Evolutionary conservation across 73 alveolate species (phyloP).

Genomic region (Stentor coeruleus): DNA sequence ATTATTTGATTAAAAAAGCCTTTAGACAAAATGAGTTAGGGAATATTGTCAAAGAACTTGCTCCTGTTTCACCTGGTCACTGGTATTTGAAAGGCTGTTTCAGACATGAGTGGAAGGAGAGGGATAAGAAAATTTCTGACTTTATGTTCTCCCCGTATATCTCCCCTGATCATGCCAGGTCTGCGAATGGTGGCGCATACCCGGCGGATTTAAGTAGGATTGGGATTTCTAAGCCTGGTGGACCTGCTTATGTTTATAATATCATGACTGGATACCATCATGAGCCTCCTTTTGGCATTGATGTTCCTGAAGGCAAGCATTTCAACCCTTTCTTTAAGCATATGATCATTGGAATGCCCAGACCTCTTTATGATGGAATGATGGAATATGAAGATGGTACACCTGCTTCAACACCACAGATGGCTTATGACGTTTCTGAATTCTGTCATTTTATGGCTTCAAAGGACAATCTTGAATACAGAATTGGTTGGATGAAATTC

Average conservation of each 20-base stretch:
- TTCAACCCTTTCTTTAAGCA: constrained; percentile 92
- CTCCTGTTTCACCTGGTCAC: constrained; percentile 85
- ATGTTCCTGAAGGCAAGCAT: constrained; percentile 89
- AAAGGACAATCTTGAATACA: constrained; percentile 36
- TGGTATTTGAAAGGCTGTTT: constrained; percentile 81
- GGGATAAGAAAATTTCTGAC: constrained; percentile 87
- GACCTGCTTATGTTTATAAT: constrained; percentile 80
- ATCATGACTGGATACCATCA: constrained; percentile 89
- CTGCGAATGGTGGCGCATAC: constrained; percentile 91
- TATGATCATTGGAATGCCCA: constrained; percentile 94
- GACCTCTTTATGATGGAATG: constrained; percentile 88
- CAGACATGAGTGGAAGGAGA: constrained; percentile 91
- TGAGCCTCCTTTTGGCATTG: constrained; percentile 87
- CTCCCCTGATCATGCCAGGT: constrained; percentile 90
- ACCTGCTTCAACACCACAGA: constrained; percentile 93
- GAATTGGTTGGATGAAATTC: constrained; percentile 28
- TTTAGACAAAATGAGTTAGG: constrained; percentile 84
- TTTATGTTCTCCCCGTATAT: constrained; percentile 89
- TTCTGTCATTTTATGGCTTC: constrained; percentile 71
- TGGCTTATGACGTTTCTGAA: constrained; percentile 95
- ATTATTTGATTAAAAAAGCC: constrained; percentile 82
- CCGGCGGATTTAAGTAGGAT: constrained; percentile 88
- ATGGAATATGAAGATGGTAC: constrained; percentile 93
- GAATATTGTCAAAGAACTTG: constrained; percentile 70
- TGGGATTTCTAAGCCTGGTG: constrained; percentile 77